These are phyloP conservation scores for Cynara cardunculus DNA, from an alignment of 129 eudicot species.

Conservation along the genomic window DNA sequence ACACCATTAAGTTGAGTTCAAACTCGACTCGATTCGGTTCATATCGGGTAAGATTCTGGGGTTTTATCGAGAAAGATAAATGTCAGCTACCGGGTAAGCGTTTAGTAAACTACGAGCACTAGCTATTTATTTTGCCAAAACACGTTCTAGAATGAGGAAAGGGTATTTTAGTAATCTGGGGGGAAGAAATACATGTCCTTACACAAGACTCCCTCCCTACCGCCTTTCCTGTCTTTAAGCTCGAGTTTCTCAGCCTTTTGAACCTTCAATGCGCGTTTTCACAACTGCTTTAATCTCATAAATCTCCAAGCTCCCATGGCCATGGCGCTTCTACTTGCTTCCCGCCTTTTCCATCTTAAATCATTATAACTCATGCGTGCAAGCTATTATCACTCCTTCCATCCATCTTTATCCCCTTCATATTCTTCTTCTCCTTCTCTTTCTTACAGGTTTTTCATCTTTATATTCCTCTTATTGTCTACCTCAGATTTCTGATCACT, in stretches of 20 bases:
- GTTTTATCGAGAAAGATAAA: too few species aligned
- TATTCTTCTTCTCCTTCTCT: not conserved
- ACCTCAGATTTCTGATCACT: not conserved
- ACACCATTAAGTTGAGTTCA: too few species aligned
- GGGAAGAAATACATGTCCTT: too few species aligned
- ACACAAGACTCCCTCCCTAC: not conserved
- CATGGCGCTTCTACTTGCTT: slow-evolving; percentile 32
- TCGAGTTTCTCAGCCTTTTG: slow-evolving; percentile 29
- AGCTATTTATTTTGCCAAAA: not conserved
- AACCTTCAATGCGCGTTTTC: slow-evolving; percentile 23
- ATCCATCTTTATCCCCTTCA: slow-evolving; percentile 4
- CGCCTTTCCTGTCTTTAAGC: slow-evolving; percentile 13
- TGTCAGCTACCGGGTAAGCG: too few species aligned
- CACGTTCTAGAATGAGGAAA: not conserved
- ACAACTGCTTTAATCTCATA: slow-evolving; percentile 9
- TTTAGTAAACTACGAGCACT: too few species aligned
- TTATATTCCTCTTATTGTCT: not conserved
- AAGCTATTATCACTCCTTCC: slow-evolving; percentile 40
- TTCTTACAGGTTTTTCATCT: not conserved
- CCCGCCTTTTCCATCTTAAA: slow-evolving; percentile 52
- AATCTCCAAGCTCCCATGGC: not conserved
- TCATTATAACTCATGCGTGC: slow-evolving; percentile 52
- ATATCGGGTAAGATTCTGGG: too few species aligned
- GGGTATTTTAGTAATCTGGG: slow-evolving; percentile 9
- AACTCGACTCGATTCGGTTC: too few species aligned